Evolutionary conservation across 306 rosid genomes (phyloP).

Genomic region (Crataegus laevigata): DNA sequence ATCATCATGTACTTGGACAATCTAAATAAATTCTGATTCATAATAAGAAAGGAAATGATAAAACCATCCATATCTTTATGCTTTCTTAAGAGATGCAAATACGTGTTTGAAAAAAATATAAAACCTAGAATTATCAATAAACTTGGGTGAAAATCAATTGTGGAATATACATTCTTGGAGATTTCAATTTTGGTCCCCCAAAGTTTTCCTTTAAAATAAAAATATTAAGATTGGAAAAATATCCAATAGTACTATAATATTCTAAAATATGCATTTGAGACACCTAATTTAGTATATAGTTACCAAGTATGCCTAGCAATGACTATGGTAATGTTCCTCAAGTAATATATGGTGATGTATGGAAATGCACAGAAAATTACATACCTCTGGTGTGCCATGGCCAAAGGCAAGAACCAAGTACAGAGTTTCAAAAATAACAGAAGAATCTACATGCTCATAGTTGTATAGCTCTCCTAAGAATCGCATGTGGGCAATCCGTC

Average conservation of each 20-base stretch:
- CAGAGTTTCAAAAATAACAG: conserved; percentile 92
- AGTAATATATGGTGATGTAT: neutral
- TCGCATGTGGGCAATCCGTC: conserved; percentile 89
- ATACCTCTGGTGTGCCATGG: conserved; percentile 87
- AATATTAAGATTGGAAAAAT: neutral
- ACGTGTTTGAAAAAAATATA: neutral
- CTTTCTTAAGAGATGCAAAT: neutral
- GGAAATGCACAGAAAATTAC: neutral
- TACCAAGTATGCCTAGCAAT: neutral
- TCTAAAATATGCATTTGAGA: neutral
- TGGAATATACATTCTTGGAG: neutral
- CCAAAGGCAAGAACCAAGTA: conserved; percentile 75
- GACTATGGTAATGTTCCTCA: neutral
- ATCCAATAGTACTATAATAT: neutral
- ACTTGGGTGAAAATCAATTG: neutral
- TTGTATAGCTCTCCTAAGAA: conserved; percentile 96
- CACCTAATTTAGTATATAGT: neutral
- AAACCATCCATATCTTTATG: neutral
- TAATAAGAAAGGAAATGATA: neutral
- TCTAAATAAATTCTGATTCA: neutral
- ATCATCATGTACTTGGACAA: neutral
- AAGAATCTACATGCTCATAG: conserved; percentile 94
- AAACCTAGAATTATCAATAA: neutral
- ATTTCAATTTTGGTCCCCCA: neutral
- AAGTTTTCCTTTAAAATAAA: neutral